Evolutionary conservation across 108 stramenopile genomes (phyloP), one percentile per base, ranked within the genome.

Genomic region (Stephanodiscus minutulus): DNA sequence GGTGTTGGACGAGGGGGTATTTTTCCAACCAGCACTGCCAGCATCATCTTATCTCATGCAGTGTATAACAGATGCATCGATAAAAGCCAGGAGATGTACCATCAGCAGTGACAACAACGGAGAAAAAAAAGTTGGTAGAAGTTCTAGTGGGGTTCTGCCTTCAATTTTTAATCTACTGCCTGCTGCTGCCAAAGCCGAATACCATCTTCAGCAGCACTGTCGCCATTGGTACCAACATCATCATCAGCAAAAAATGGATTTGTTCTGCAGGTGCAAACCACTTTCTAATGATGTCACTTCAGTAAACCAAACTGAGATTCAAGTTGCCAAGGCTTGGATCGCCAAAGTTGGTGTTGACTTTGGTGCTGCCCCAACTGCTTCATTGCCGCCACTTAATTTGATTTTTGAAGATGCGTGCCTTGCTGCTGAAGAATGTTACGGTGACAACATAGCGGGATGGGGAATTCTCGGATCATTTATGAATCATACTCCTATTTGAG

Each of bases 191-290:
- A 85, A 82, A 55, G 87, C 84, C 24, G 83, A 84, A 29, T 94
- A 94, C 67, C 50, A 81, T 15, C 66, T 94, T 31, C 83, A 89
- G 44, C 74, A 85, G 13, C 82, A 89, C 60, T 90, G 90, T 59
- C 86, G 88, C n/a, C 60, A 68, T 25, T 80, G 79, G 79, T 57
- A 86, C 36, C 79, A 85, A 25, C 79, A 83, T 22, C 82, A 87
- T 52, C 79, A 77, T 13, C 25, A 33, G 27, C 87, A 79, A 17
- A 58, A 61, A 36, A 59, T 91, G 37, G 83, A 83, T 65, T 85
- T 88, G 54, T 81, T 88, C 36, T 85, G 87, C 18, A 73, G 88
- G 49, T 92, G 91, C 71, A 95, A 92, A 64, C 93, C 91, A 7
- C 61, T 92, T 20, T 72, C 86, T 17, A 74, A 82, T 25, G 58